A percentile compares a stretch with the other conserved stretches of the same genome.
Evolutionary conservation across 2,329 filamentous ascomycete genomes (phyloP).

Genomic region (Cercospora sp.): DNA sequence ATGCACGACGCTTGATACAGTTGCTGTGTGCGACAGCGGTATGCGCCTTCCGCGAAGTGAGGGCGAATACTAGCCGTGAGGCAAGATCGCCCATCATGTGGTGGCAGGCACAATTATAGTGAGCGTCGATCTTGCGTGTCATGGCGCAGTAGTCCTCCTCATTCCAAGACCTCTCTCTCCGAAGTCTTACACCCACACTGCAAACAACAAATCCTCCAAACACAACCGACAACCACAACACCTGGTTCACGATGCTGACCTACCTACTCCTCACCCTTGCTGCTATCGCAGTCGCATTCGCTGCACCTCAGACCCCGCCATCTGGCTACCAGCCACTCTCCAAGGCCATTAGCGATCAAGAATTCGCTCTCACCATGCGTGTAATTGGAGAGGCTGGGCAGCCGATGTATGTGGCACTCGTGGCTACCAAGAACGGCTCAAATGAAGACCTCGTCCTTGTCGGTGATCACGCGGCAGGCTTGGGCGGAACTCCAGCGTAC

Average conservation of each 20-base stretch:
- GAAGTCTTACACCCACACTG: neutral
- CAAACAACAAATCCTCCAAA: neutral
- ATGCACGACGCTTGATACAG: neutral
- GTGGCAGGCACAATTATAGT: neutral
- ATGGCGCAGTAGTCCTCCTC: neutral
- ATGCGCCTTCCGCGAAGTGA: neutral
- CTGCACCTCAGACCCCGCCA: neutral
- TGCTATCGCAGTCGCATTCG: neutral
- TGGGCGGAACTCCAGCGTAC: conserved; percentile 12
- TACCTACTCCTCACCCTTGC: neutral
- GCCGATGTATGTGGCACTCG: conserved; percentile 15
- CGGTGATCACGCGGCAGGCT: too few species aligned
- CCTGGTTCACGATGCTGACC: conserved; percentile 4
- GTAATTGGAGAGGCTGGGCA: neutral
- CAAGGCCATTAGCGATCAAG: conserved; percentile 8
- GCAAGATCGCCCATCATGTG: conserved; percentile 1
- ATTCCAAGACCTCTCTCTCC: neutral
- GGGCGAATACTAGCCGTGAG: neutral
- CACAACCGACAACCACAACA: neutral
- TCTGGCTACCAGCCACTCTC: neutral
- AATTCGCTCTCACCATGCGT: conserved; percentile 20
- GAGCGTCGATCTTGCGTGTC: conserved; percentile 2
- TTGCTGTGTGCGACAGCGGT: neutral
- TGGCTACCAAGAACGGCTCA: conserved; percentile 20
- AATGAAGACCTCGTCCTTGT: conserved; percentile 11